Evolutionary conservation across 805 yeast species (phyloP).

Genomic region (Citeromyces nyonsensis): DNA sequence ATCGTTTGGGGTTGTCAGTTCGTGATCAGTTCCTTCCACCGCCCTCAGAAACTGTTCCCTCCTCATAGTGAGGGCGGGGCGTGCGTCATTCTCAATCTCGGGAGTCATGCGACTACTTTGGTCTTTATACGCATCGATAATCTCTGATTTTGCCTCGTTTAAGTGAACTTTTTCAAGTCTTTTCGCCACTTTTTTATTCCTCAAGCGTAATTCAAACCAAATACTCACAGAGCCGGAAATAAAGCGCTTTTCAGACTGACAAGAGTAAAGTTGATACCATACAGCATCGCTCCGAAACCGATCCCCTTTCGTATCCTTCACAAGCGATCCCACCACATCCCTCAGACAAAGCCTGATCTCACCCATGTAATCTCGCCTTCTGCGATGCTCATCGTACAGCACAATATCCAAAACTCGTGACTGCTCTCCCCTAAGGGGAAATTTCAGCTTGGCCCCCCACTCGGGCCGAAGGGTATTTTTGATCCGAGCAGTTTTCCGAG

Average conservation of each 20-base stretch:
- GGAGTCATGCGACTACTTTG: neutral
- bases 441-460: too few relatives aligned
- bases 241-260: slow-evolving; percentile 9
- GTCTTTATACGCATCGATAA: neutral
- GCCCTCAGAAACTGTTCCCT: slow-evolving; percentile 6
- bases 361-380: too few relatives aligned
- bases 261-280: slow-evolving; percentile 11
- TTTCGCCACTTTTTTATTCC: neutral
- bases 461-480: too few relatives aligned
- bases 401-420: too few relatives aligned
- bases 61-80: neutral
- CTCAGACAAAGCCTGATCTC: too few relatives aligned
- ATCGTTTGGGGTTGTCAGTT: slow-evolving; percentile 5
- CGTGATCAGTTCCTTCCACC: slow-evolving; percentile 2
- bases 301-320: slow-evolving; percentile 1
- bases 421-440: too few relatives aligned
- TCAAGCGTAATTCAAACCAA: slow-evolving; percentile 7
- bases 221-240: slow-evolving; percentile 12
- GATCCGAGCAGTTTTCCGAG: too few relatives aligned
- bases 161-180: neutral
- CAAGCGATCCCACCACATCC: too few relatives aligned
- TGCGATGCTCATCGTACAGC: too few relatives aligned
- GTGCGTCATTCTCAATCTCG: neutral
- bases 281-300: slow-evolving; percentile 6
- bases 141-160: slow-evolving; percentile 3